A percentile compares a stretch with the other conserved stretches of the same genome.
Conservation (phyloP, 305 asterid genomes). For the Caryopteris hybrid region DNA sequence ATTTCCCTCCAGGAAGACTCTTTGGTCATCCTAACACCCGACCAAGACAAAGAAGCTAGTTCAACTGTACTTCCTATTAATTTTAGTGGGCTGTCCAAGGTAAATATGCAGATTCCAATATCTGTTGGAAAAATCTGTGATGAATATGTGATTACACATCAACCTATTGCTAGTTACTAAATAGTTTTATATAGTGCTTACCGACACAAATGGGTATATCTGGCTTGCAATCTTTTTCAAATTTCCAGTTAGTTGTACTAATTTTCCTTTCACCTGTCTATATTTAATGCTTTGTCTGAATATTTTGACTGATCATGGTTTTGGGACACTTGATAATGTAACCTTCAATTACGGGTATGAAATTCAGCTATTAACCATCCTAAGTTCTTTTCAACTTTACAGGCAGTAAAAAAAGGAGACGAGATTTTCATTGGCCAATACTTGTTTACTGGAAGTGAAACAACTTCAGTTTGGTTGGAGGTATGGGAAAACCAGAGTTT, state of each 20-base stretch:
- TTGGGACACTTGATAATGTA: neutral
- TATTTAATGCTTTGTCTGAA: too few relatives aligned
- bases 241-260: too few relatives aligned
- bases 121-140: neutral
- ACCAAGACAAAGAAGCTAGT: constrained; percentile 66
- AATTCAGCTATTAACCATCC: neutral
- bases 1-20: constrained; percentile 59
- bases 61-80: constrained; percentile 71
- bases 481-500: constrained; percentile 27
- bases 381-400: constrained; percentile 20
- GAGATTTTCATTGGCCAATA: constrained; percentile 87
- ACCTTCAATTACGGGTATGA: neutral
- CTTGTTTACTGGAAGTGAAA: constrained; percentile 84
- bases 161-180: neutral
- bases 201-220: neutral
- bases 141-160: neutral
- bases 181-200: neutral
- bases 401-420: constrained; percentile 79
- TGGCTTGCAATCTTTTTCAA: neutral
- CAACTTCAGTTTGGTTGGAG: constrained; percentile 89
- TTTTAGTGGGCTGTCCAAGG: constrained; percentile 66
- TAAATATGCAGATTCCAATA: constrained; percentile 4
- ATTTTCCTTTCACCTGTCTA: neutral
- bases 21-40: constrained; percentile 54
- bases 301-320: neutral